Evolutionary conservation across 139 green algal genomes (phyloP), one percentile per base, ranked within the genome.

Genomic region (Micromonas pusilla): DNA sequence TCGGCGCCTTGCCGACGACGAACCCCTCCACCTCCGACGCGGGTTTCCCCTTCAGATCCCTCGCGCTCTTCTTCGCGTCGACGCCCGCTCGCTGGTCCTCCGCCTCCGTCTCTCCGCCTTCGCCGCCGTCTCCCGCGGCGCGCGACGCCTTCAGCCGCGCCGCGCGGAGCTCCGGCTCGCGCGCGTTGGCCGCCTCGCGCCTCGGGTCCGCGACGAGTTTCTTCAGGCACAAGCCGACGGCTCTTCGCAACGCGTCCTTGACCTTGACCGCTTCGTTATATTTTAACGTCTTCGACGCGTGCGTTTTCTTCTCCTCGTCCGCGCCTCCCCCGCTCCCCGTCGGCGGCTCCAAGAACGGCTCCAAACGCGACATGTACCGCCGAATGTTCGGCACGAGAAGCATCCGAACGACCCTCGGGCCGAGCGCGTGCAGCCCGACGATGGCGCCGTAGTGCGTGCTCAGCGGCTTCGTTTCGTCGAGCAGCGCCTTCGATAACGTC

Each of bases 331-430:
- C 26, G n/a, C 26, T 3, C 4, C 13, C 33, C 65, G 65, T 57
- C 45, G 45, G 45, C 9, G 45, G 45, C 45, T 57, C 16, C 45
- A 9, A 57, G n/a, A 16, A 34, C 67, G 70, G 70, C 34, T 66
- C 73, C 63, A 92, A 84, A 32, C 36, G 45, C 1, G 54, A 26
- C 64, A 91, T 64, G 80, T 91, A 90, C 2, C 83, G 77, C 45
- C 82, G 70, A n/a, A 93, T 72, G 73, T 91, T 82, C 6, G 91
- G 91, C 67, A 94, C 71, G 52, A 96, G 86, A 45, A 92, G 74
- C 38, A 83, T 67, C 19, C 86, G 81, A 34, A 74, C 31, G 28
- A 76, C 66, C 33, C 65, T 57, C 20, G 82, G 85, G 3, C 91
- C 91, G 33, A 94, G 81, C 3, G 90, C 87, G 26, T 80, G 80